Conservation (phyloP, 805 yeast genomes). For the Hanseniaspora guilliermondii region DNA sequence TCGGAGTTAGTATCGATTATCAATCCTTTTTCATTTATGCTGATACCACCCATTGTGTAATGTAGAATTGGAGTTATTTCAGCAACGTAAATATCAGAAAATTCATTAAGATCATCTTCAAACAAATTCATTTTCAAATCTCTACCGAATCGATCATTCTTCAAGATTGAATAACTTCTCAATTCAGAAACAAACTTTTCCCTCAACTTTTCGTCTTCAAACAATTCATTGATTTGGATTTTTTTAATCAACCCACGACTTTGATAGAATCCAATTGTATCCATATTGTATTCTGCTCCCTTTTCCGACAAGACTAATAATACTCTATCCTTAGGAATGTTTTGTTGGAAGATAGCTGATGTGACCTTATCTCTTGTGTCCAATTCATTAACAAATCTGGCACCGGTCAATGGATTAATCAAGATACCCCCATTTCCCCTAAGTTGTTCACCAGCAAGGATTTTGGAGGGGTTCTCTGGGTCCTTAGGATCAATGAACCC, state of each 20-base stretch:
- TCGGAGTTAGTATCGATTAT: conserved; percentile 28
- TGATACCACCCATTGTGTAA: conserved; percentile 58
- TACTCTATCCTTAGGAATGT: conserved; percentile 21
- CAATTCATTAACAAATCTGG: conserved; percentile 44
- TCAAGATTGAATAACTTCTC: conserved; percentile 17
- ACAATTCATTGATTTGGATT: conserved; percentile 24
- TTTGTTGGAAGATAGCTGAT: conserved; percentile 28
- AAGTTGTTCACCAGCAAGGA: conserved; percentile 47
- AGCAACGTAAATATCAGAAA: conserved; percentile 34
- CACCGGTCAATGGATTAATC: conserved; percentile 33
- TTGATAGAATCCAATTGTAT: conserved; percentile 42
- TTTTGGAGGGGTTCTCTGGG: conserved; percentile 35
- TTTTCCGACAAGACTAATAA: conserved; percentile 31
- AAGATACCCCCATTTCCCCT: conserved; percentile 50
- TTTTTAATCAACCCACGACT: conserved; percentile 29
- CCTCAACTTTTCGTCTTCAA: conserved; percentile 17
- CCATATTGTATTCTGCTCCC: conserved; percentile 34
- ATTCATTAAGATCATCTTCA: conserved; percentile 19
- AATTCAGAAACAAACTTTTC: conserved; percentile 19
- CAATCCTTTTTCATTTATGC: conserved; percentile 37
- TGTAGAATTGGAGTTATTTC: conserved; percentile 51
- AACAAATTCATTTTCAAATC: conserved; percentile 26
- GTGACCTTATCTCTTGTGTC: conserved; percentile 43
- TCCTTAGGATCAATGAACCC: conserved; percentile 41
- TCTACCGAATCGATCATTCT: conserved; percentile 30